Conservation (phyloP, 495 filamentous ascomycete genomes). For the Neurospora sp. region DNA sequence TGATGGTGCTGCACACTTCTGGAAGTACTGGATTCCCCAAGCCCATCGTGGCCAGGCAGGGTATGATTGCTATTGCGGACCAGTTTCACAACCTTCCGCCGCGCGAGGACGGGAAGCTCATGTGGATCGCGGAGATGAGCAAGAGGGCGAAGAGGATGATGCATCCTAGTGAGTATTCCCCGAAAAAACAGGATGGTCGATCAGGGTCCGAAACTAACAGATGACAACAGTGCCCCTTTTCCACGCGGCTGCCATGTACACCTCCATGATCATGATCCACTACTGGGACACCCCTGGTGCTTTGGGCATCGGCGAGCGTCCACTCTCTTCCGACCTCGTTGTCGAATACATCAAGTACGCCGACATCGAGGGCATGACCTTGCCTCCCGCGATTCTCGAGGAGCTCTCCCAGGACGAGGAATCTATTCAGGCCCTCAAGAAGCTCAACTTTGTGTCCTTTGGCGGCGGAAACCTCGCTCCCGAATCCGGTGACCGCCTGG, state of each 20-base stretch:
- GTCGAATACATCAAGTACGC: slow-evolving; percentile 23
- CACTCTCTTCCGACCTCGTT: slow-evolving; percentile 24
- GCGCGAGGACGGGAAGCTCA: slow-evolving; percentile 14
- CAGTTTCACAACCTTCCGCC: slow-evolving; percentile 7
- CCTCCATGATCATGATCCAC: slow-evolving; percentile 16
- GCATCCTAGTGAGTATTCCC: slow-evolving; percentile 10
- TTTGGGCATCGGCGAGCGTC: slow-evolving; percentile 27
- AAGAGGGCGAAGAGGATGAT: slow-evolving; percentile 4
- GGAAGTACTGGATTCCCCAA: slow-evolving; percentile 51
- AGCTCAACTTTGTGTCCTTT: slow-evolving; percentile 24
- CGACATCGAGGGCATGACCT: slow-evolving; percentile 19
- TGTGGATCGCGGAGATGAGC: slow-evolving; percentile 15
- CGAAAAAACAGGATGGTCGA: slow-evolving; percentile 5
- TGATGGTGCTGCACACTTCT: slow-evolving; percentile 47
- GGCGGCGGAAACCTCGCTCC: slow-evolving; percentile 31
- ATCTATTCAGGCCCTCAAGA: slow-evolving; percentile 16
- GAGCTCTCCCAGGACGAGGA: slow-evolving; percentile 27
- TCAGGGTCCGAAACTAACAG: slow-evolving; percentile 1
- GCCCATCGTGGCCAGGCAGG: slow-evolving; percentile 38
- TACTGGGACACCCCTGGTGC: slow-evolving; percentile 23
- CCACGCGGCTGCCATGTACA: slow-evolving; percentile 29
- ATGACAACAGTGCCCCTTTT: slow-evolving; percentile 13
- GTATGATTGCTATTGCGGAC: slow-evolving; percentile 37
- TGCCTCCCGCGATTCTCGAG: slow-evolving; percentile 36
- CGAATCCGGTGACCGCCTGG: slow-evolving; percentile 27